These are phyloP conservation scores for Colletotrichum magnum DNA, from an alignment of 2,329 filamentous ascomycete genomes.

Conservation along the genomic window DNA sequence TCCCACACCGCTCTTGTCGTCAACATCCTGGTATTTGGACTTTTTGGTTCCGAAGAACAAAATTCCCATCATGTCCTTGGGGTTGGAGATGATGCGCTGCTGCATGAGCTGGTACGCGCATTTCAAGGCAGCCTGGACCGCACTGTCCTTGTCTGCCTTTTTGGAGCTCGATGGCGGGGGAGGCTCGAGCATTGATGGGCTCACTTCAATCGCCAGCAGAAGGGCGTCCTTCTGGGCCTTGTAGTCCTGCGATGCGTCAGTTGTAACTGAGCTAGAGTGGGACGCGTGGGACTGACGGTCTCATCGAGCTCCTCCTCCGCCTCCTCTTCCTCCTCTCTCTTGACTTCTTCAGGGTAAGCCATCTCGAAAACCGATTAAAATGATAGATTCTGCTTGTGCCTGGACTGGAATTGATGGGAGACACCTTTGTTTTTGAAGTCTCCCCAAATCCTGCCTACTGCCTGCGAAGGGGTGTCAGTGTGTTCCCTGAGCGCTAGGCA, in stretches of 20 bases:
- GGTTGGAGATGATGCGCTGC: conserved; percentile 97
- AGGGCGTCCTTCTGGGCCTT: conserved; percentile 97
- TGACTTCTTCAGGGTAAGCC: conserved; percentile 60
- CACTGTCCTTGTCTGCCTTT: conserved; percentile 83
- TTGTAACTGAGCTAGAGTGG: conserved; percentile 28
- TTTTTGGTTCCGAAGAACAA: conserved; percentile 91
- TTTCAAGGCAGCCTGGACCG: conserved; percentile 87
- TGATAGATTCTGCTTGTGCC: neutral
- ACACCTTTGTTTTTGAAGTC: neutral
- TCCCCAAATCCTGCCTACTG: too few relatives aligned
- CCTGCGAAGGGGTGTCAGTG: neutral
- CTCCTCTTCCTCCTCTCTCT: conserved; percentile 74
- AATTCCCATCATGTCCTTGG: conserved; percentile 97
- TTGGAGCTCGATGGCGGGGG: conserved; percentile 77
- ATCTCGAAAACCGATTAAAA: conserved; percentile 41
- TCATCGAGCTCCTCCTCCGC: conserved; percentile 74
- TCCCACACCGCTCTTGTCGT: conserved; percentile 70
- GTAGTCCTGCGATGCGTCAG: conserved; percentile 74
- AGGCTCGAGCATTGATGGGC: conserved; percentile 83
- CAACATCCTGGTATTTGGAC: conserved; percentile 82
- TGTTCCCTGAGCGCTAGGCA: conserved; percentile 31
- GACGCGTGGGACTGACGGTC: conserved; percentile 58
- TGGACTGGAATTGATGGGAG: neutral
- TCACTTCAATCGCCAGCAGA: conserved; percentile 95
- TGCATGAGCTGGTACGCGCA: conserved; percentile 97